Percentiles rank a stretch among this genome's conserved stretches.
These are phyloP conservation scores for Aspergillus proliferans DNA, from an alignment of 2,329 filamentous ascomycete genomes.

Conservation along the genomic window DNA sequence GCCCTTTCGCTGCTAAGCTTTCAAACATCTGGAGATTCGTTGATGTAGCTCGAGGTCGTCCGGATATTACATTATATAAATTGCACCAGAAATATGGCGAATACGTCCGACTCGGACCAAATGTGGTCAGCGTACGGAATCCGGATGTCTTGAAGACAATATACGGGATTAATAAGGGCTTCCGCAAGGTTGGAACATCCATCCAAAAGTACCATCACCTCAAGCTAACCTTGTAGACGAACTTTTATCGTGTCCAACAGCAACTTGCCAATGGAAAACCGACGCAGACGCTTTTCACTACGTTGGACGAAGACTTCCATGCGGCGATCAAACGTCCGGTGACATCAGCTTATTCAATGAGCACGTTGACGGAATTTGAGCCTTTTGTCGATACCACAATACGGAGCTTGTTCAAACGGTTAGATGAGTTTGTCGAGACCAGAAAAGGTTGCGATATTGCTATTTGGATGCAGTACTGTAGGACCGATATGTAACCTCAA, in stretches of 20 bases:
- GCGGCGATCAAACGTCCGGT: conserved; percentile 35
- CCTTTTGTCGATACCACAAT: conserved; percentile 32
- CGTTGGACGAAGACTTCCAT: conserved; percentile 32
- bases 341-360: conserved; percentile 37
- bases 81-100: not conserved
- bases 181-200: conserved; percentile 7
- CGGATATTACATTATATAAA: conserved; percentile 9
- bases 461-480: conserved; percentile 28
- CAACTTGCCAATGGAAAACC: conserved; percentile 15
- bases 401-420: conserved; percentile 15
- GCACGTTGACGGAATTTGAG: conserved; percentile 36
- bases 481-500: not conserved
- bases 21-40: conserved; percentile 13
- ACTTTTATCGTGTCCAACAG: conserved; percentile 16
- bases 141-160: conserved; percentile 14
- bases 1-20: conserved; percentile 9
- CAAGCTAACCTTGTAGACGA: conserved; percentile 3
- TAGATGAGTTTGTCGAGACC: conserved; percentile 19
- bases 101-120: conserved; percentile 5
- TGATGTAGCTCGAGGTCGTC: conserved; percentile 11
- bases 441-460: conserved; percentile 22
- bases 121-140: conserved; percentile 16
- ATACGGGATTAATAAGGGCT: conserved; percentile 16
- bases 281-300: conserved; percentile 15
- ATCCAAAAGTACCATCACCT: not conserved